Base-by-base conservation (phyloP, 2,329 filamentous ascomycete genomes). In the Nannizziopsis barbatae region DNA sequence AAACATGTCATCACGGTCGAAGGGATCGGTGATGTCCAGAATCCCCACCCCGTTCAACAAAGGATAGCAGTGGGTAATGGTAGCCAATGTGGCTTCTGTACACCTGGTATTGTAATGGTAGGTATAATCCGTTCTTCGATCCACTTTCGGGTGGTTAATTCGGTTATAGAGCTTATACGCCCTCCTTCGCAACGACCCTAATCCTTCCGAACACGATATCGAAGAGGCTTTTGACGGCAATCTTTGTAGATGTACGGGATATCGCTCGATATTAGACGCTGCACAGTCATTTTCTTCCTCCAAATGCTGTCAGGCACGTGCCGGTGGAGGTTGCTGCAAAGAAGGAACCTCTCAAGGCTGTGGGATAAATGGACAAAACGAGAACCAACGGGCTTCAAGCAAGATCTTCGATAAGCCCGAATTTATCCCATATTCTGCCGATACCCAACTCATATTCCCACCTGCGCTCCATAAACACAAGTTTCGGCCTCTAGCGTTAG, bases 1-100 rank as follows among this genome's bases (percentile, higher is more conserved):
- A 98, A 98, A 65, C 92, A 98, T 75, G 87, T 96, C 60, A 89
- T 98, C 62, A 98, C 92, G 2, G 83, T 98, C 36, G 92, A 98
- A 68, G 92, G 92, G 5, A 95, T 98, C 59, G 92, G 92, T 9
- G 86, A 84, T 63, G 81, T 86, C 22, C 83, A 92, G 64, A 79
- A 75, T 37, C 92, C 92, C 4, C 92, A 98, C 70, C 86, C 90
- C 1, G 74, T 83, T 2, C 92, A 96, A 64, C 88, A 96, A 69
- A 78, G 92, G 42, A 84, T 98, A 58, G 90, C 92, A 14, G 85
- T 85, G 66, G 79, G 84, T 30, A 92, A 95, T 69, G 92, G 92
- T 42, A 94, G 86, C 57, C 90, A 98, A 65, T 98, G 82, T 64
- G 82, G 89, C 1, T 98, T 98, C 68, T 98, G 92, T 62, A 96